phyloP scores from a whole-genome alignment of 139 green algal genomes.

The Closterium sp. region DNA sequence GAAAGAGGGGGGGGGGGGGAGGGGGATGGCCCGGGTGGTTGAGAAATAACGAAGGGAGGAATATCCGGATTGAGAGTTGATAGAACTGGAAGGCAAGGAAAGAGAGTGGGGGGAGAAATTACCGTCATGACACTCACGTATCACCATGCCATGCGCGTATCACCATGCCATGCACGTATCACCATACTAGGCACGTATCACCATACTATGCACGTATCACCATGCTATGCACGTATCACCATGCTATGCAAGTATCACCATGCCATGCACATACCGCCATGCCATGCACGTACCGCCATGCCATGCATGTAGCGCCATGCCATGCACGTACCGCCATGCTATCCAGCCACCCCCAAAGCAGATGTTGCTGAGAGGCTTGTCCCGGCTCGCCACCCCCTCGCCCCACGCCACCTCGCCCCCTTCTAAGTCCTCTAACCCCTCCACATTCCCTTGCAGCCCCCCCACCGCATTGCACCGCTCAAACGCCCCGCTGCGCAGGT shows the following conservation, averaged over 20 bases:
- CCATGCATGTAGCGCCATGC: background rate
- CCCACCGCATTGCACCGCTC: background rate
- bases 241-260: too few relatives aligned
- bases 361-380: background rate
- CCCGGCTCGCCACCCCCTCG: background rate
- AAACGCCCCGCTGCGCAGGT: background rate
- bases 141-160: too few relatives aligned
- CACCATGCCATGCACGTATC: background rate
- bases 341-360: background rate
- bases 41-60: background rate
- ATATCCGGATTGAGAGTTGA: background rate
- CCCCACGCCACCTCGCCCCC: background rate
- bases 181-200: background rate
- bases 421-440: background rate
- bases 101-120: too few relatives aligned
- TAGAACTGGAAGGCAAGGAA: background rate
- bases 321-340: background rate
- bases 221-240: background rate
- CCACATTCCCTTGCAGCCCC: background rate
- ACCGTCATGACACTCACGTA: too few relatives aligned
- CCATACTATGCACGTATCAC: background rate
- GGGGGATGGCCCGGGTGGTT: too few relatives aligned
- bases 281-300: background rate
- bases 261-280: background rate
- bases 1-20: too few relatives aligned